Evolutionary conservation across 1,284 basidiomycete species (phyloP), one percentile per base, ranked within the genome.

Genomic region (Stereum hirsutum): DNA sequence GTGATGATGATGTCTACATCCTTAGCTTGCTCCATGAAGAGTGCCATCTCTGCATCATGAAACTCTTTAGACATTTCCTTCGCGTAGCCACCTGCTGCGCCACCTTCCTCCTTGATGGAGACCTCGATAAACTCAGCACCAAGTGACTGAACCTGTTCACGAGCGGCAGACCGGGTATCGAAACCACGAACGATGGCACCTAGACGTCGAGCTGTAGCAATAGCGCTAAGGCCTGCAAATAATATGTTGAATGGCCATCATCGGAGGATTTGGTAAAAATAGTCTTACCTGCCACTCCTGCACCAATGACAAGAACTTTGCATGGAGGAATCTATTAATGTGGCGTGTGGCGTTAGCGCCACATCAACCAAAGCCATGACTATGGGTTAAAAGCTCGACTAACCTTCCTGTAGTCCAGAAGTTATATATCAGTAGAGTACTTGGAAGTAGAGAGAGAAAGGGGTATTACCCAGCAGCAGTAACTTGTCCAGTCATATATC

Each of bases 1-100:
- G 89, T 90, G 51, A 91, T 75, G 46, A 91, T 72, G 46, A 91
- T 90, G 55, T 91, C 89, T 11, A 90, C 89, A 23, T 90, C 88
- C 57, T 80, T 83, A 60, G 80, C 83, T 60, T 91, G 88, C 56
- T 83, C 77, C 74, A 83, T 72, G 65, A 91, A 91, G 32, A 91
- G 70, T 0, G 81, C 78, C 89, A 91, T 90, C 60, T 91, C 89
- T 10, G 88, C 88, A 42, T 81, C 86, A 48, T 89, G 79, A 58
- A 90, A 91, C 58, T 89, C 87, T 65, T 89, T 88, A 34, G 83
- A 86, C 88, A 91, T 90, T 51, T 81, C 78, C 62, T 90, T 91
- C n/a, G 87, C 88, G 55, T 91, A 91, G 23, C 88, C 88, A 25
- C 89, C 88, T 15, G 68, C 74, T 11, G 81, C 89, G 27, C 78